Conservation (phyloP, 2,329 filamentous ascomycete genomes). For the Penicillium crustosum region DNA sequence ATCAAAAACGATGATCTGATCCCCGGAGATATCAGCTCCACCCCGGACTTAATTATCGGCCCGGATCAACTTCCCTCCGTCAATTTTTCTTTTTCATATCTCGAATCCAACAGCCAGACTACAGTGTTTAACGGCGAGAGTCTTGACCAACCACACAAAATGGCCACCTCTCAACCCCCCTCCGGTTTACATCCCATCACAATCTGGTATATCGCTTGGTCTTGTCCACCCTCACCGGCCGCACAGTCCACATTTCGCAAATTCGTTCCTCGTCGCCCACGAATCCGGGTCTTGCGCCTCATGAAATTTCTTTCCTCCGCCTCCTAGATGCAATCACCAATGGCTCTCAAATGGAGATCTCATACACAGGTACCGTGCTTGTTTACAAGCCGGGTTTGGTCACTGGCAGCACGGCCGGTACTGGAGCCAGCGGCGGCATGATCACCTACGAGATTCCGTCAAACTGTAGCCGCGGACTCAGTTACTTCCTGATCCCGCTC, state of each 20-base stretch:
- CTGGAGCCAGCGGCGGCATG: slow-evolving; percentile 70
- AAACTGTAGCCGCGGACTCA: slow-evolving; percentile 75
- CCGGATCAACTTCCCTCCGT: slow-evolving; percentile 30
- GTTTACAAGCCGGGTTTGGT: slow-evolving; percentile 91
- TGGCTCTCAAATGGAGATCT: slow-evolving; percentile 91
- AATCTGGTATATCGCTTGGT: slow-evolving; percentile 81
- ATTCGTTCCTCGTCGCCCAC: slow-evolving; percentile 86
- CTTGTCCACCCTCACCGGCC: slow-evolving; percentile 86
- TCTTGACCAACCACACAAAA: slow-evolving; percentile 23
- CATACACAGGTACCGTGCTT: slow-evolving; percentile 90
- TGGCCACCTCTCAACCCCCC: slow-evolving; percentile 48
- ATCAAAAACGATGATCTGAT: slow-evolving; percentile 13
- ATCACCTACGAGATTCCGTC: slow-evolving; percentile 78
- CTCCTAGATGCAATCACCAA: slow-evolving; percentile 94
- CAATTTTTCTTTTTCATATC: slow-evolving; percentile 35
- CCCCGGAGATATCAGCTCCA: slow-evolving; percentile 28
- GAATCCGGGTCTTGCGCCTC: slow-evolving; percentile 81
- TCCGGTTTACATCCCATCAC: slow-evolving; percentile 82
- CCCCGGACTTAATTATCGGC: slow-evolving; percentile 26
- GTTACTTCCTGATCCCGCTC: slow-evolving; percentile 87
- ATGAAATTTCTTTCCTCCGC: slow-evolving; percentile 94
- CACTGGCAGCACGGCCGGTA: slow-evolving; percentile 75
- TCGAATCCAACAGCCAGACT: slow-evolving; percentile 3
- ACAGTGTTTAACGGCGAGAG: slow-evolving; percentile 5
- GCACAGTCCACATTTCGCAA: slow-evolving; percentile 85